Base-by-base conservation (phyloP, 2,329 filamentous ascomycete genomes). In the Paecilomyces fulvus region DNA sequence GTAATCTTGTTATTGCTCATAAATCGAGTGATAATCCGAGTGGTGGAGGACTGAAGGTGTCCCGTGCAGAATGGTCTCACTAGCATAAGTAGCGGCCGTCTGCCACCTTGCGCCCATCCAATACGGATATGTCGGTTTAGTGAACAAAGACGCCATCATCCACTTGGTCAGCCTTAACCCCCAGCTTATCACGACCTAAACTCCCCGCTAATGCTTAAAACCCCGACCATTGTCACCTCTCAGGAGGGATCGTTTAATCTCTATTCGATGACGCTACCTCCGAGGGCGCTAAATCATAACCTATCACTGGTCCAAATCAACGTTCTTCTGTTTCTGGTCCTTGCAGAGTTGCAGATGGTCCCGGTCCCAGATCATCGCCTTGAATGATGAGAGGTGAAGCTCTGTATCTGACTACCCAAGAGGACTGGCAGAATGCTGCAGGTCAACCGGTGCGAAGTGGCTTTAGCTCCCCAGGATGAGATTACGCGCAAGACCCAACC, bases 161-260 rank as follows among this genome's bases (percentile, higher is more conserved):
- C 52, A 48, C 52, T 48, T 23, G 21, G 52, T 23, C 5, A 31
- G 51, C 14, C 23, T 23, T 28, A 48, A n/a, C 25, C 14, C 14
- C 53, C 28, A 20, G 46, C 30, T 37, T 49, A 48, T 50, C 31
- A 52, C 51, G 23, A 49, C 53, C n/a, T 56, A 37, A 53, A 37
- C 55, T 51, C 51, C 57, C 51, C 58, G 48, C 58, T 59, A 59
- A 56, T 59, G 58, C 56, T 50, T 50, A 17, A 20, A 54, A 53
- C 58, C 55, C 55, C 48, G 55, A 49, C 46, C 51, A 48, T 25
- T 57, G 58, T 60, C 58, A 60, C 58, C 31, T 43, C 11, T 12
- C 37, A 50, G 31, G 46, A 49, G 20, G 30, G 21, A 33, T 55
- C 21, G n/a, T 52, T 30, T 30, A 7, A 57, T 30, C 30, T 54